Conservation (phyloP, 805 yeast genomes). For the Pichia deserticola region DNA sequence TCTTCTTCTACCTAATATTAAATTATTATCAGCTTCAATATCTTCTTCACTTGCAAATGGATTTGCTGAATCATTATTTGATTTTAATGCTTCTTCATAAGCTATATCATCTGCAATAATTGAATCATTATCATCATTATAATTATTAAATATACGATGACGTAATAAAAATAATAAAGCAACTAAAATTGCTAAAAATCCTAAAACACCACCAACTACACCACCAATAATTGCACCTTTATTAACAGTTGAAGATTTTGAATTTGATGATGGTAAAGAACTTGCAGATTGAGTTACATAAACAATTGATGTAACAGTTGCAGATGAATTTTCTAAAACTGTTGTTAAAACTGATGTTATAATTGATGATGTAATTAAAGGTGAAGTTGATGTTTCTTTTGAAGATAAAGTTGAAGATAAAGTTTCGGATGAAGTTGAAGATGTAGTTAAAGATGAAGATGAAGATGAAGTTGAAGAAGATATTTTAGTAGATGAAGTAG, state of each 20-base stretch:
- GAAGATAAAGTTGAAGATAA: constrained; percentile 1
- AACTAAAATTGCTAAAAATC: constrained; percentile 21
- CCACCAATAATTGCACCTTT: constrained; percentile 32
- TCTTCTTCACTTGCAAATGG: constrained; percentile 58
- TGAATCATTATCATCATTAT: constrained; percentile 29
- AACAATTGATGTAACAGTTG: constrained; percentile 20
- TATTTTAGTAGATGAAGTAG: background rate
- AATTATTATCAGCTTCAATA: constrained; percentile 27
- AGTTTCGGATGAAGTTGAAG: background rate
- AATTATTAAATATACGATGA: constrained; percentile 27
- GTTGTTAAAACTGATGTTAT: constrained; percentile 14
- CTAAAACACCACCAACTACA: constrained; percentile 30
- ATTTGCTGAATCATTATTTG: constrained; percentile 34
- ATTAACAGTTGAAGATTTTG: constrained; percentile 19
- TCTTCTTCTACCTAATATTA: constrained; percentile 81
- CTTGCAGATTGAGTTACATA: constrained; percentile 22
- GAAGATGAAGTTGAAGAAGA: background rate
- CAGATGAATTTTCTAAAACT: constrained; percentile 16
- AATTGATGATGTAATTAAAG: constrained; percentile 6
- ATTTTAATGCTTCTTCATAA: constrained; percentile 49
- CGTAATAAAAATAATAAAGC: constrained; percentile 28
- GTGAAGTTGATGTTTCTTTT: background rate
- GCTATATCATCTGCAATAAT: constrained; percentile 46
- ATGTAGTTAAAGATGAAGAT: constrained; percentile 3
- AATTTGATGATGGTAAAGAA: constrained; percentile 14